These are phyloP conservation scores for Amanita inopinata DNA, from an alignment of 768 basidiomycete species.

Conservation along the genomic window DNA sequence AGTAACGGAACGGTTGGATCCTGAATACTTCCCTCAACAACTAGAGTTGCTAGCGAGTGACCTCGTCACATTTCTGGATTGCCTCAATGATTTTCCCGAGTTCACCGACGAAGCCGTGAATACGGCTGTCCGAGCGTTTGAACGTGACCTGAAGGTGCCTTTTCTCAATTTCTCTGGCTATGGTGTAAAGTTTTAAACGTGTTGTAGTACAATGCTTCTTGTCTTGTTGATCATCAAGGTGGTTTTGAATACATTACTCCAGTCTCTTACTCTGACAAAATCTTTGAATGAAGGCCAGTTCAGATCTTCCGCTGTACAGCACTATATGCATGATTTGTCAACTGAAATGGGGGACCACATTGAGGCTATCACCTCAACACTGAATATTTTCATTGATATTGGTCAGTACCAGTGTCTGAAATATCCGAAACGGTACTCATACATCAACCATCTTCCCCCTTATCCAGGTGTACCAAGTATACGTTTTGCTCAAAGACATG, in stretches of 20 bases:
- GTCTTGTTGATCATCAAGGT: slow-evolving; percentile 56
- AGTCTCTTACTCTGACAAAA: not conserved
- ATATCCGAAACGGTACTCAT: not conserved
- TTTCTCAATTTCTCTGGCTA: not conserved
- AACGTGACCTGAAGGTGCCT: slow-evolving; percentile 57
- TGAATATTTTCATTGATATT: slow-evolving; percentile 71
- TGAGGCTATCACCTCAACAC: slow-evolving; percentile 53
- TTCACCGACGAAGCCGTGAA: slow-evolving; percentile 68
- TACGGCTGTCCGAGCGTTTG: slow-evolving; percentile 54
- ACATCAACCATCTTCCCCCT: no score
- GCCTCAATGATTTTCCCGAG: slow-evolving; percentile 72
- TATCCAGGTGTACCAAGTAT: slow-evolving; percentile 69
- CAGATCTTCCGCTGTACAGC: slow-evolving; percentile 58
- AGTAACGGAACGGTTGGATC: slow-evolving; percentile 47
- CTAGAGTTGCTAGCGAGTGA: slow-evolving; percentile 52
- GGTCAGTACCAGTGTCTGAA: slow-evolving; percentile 30
- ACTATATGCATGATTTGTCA: slow-evolving; percentile 67
- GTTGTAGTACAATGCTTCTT: slow-evolving; percentile 66
- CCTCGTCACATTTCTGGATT: slow-evolving; percentile 57
- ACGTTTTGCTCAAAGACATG: slow-evolving; percentile 67
- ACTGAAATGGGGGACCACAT: slow-evolving; percentile 69
- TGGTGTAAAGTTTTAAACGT: slow-evolving; percentile 7
- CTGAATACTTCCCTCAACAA: slow-evolving; percentile 58
- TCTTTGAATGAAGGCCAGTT: slow-evolving; percentile 45
- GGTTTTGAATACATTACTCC: slow-evolving; percentile 9